Conservation (phyloP, 2,329 filamentous ascomycete genomes). For the Hymenoscyphus fraxineus region DNA sequence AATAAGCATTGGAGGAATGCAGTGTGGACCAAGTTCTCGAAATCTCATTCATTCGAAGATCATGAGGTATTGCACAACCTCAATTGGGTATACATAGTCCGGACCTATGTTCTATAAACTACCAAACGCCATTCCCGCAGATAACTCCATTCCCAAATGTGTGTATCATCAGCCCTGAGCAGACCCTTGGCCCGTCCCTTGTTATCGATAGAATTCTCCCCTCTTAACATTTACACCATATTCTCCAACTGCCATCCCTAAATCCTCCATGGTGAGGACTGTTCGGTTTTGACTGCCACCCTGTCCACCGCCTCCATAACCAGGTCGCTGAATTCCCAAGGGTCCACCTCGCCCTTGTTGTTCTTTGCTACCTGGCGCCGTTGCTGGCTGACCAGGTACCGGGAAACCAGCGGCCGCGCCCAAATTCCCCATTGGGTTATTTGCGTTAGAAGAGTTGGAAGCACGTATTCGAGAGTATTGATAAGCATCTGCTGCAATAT, state of each 20-base stretch:
- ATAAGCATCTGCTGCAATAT: slow-evolving; percentile 95
- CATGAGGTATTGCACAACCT: neutral
- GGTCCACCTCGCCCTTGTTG: slow-evolving; percentile 50
- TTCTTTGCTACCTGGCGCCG: slow-evolving; percentile 53
- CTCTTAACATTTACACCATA: slow-evolving; percentile 97
- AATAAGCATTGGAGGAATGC: neutral
- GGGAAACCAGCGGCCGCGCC: slow-evolving; percentile 70
- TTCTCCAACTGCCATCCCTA: slow-evolving; percentile 96
- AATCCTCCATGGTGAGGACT: slow-evolving; percentile 95
- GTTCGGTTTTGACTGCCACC: slow-evolving; percentile 87
- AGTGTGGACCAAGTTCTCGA: neutral
- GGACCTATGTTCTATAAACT: neutral
- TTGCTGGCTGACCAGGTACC: slow-evolving; percentile 58
- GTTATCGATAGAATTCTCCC: slow-evolving; percentile 87
- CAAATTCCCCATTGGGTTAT: slow-evolving; percentile 86
- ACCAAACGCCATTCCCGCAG: neutral
- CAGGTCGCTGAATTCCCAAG: slow-evolving; percentile 59
- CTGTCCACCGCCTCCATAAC: slow-evolving; percentile 83
- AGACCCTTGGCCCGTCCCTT: neutral
- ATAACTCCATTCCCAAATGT: neutral
- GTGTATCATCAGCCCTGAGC: neutral
- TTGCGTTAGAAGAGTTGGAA: slow-evolving; percentile 80
- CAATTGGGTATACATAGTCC: neutral
- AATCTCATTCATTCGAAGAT: neutral
- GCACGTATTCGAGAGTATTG: slow-evolving; percentile 95